phyloP scores from a whole-genome alignment of 495 filamentous ascomycete genomes.

The Melanomma pulvis-pyrius region DNA sequence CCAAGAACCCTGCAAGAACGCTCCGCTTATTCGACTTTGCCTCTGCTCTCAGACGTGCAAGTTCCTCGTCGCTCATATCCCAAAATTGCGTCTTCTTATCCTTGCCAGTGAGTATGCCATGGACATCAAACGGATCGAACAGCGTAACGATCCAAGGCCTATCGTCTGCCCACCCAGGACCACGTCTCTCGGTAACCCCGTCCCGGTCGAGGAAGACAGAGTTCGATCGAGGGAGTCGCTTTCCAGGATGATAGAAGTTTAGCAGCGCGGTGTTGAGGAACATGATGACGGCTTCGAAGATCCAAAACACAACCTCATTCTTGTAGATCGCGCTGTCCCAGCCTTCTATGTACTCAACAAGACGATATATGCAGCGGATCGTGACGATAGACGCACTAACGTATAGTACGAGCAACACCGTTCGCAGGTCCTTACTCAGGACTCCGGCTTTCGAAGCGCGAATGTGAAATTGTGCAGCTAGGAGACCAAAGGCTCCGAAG shows the following conservation, averaged over 20 bases:
- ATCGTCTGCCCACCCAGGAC: conserved; percentile 45
- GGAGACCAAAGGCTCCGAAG: conserved; percentile 60
- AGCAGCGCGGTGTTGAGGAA: conserved; percentile 43
- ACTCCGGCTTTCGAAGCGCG: conserved; percentile 60
- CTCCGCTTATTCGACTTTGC: conserved; percentile 28
- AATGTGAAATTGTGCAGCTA: conserved; percentile 62
- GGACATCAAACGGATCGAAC: conserved; percentile 44
- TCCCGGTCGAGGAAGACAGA: conserved; percentile 39
- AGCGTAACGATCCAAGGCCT: conserved; percentile 36
- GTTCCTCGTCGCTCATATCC: conserved; percentile 38
- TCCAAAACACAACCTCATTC: conserved; percentile 46
- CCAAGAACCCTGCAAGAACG: conserved; percentile 16
- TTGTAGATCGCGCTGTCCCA: conserved; percentile 36
- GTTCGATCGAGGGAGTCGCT: conserved; percentile 38
- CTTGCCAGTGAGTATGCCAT: conserved; percentile 37
- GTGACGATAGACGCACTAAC: conserved; percentile 40
- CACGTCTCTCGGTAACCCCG: conserved; percentile 40
- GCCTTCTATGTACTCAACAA: conserved; percentile 42
- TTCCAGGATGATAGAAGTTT: conserved; percentile 43
- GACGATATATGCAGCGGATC: conserved; percentile 44
- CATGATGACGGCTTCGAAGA: conserved; percentile 48
- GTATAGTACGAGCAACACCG: conserved; percentile 51
- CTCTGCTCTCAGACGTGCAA: conserved; percentile 24
- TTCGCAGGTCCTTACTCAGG: conserved; percentile 58
- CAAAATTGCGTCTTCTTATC: conserved; percentile 43